Evolutionary conservation across 768 basidiomycete genomes (phyloP).

Genomic region (Pleurotus sapidus): DNA sequence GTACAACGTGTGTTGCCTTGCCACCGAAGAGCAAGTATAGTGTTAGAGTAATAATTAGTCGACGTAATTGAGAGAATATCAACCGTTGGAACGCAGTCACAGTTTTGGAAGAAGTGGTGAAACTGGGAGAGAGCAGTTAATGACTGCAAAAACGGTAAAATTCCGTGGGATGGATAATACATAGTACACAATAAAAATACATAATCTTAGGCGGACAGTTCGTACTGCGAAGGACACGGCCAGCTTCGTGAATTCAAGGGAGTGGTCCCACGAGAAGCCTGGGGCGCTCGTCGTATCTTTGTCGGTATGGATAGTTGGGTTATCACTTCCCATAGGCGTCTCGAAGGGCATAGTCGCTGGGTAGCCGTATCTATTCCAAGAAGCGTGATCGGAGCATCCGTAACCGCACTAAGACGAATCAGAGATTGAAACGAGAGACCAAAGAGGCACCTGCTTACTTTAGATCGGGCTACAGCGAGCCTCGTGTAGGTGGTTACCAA

Average conservation of each 20-base stretch:
- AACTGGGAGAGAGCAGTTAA: too few species aligned
- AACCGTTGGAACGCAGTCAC: too few species aligned
- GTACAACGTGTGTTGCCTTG: too few species aligned
- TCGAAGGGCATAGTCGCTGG: slow-evolving; percentile 41
- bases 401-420: slow-evolving; percentile 29
- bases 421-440: not conserved
- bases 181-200: too few species aligned
- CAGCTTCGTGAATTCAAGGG: slow-evolving; percentile 59
- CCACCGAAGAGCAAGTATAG: too few species aligned
- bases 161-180: too few species aligned
- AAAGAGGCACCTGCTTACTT: slow-evolving; percentile 23
- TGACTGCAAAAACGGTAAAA: too few species aligned
- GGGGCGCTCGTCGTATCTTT: slow-evolving; percentile 43
- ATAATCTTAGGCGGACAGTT: slow-evolving; percentile 30
- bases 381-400: slow-evolving; percentile 45
- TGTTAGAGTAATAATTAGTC: too few species aligned
- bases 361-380: slow-evolving; percentile 41
- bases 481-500: slow-evolving; percentile 33
- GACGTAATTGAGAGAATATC: too few species aligned
- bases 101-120: too few species aligned
- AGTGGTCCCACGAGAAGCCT: slow-evolving; percentile 49
- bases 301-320: slow-evolving; percentile 41
- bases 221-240: slow-evolving; percentile 56
- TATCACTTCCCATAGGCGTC: slow-evolving; percentile 36
- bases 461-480: slow-evolving; percentile 33